These are phyloP conservation scores for Aspergillus neoniger DNA, from an alignment of 2,329 filamentous ascomycete species.

Conservation along the genomic window DNA sequence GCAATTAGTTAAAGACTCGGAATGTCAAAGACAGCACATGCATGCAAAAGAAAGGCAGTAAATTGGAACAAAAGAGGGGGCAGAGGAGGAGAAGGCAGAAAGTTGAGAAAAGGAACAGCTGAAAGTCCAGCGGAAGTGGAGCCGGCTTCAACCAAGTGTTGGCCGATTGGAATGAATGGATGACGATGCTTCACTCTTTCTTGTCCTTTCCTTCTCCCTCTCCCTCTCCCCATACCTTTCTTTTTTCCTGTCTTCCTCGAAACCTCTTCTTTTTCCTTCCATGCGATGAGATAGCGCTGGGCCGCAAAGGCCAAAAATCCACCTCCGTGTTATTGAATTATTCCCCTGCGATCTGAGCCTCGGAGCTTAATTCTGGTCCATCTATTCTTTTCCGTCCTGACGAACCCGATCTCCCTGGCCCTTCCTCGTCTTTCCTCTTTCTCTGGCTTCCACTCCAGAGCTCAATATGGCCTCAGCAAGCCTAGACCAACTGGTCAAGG, in stretches of 20 bases:
- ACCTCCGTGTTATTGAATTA: conserved; percentile 4
- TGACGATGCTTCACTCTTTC: conserved; percentile 12
- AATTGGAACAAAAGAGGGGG: neutral
- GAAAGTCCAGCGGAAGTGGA: conserved; percentile 1
- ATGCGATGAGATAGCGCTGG: conserved; percentile 29
- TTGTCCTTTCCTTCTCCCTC: conserved; percentile 8
- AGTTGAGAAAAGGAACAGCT: neutral
- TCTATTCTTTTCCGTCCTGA: neutral
- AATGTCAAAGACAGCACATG: too few relatives aligned
- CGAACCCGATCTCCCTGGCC: neutral
- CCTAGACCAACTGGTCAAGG: conserved; percentile 90
- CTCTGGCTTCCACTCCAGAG: conserved; percentile 14
- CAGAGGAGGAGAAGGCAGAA: neutral
- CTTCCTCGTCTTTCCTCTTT: conserved; percentile 11
- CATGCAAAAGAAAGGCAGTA: neutral
- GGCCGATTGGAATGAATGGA: neutral
- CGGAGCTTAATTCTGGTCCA: neutral
- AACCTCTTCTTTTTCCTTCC: neutral
- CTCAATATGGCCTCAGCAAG: conserved; percentile 60
- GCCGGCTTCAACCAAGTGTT: conserved; percentile 7
- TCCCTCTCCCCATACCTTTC: neutral
- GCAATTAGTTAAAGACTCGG: too few relatives aligned
- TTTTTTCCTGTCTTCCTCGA: neutral
- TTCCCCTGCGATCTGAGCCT: neutral
- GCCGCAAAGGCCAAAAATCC: conserved; percentile 32